These are phyloP conservation scores for Puccinia novopanici DNA, from an alignment of 1,284 basidiomycete species.

Conservation along the genomic window DNA sequence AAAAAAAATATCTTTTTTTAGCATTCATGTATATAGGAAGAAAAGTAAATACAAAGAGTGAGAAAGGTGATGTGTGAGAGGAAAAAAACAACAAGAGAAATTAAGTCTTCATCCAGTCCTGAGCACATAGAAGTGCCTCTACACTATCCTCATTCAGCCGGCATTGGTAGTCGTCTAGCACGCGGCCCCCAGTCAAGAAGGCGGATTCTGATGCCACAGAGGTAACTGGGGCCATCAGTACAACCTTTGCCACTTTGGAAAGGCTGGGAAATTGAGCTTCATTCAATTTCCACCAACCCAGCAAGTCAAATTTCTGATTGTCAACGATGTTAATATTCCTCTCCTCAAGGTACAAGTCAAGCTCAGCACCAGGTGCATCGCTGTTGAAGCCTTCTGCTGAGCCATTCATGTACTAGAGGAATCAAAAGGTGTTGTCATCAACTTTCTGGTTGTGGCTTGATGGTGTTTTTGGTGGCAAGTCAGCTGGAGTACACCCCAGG, in stretches of 20 bases:
- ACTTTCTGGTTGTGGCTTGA: no score
- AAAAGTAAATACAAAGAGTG: no score
- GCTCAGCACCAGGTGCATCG: neutral
- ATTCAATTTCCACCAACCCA: neutral
- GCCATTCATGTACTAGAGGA: slow-evolving; percentile 17
- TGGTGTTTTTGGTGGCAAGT: no score
- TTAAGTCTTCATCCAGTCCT: neutral
- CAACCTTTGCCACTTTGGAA: neutral
- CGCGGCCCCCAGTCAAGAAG: neutral
- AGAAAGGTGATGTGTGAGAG: no score
- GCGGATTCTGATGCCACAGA: no score
- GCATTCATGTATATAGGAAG: no score
- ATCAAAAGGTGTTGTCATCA: no score
- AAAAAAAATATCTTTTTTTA: no score
- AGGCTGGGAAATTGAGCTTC: neutral
- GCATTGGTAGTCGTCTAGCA: slow-evolving; percentile 10
- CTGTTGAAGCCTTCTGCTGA: neutral
- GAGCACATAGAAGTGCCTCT: slow-evolving; percentile 1
- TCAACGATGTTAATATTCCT: neutral
- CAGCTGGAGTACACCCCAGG: no score
- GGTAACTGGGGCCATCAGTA: slow-evolving; percentile 1
- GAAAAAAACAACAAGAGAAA: no score
- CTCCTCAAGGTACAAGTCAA: slow-evolving; percentile 13
- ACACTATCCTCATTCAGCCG: neutral
- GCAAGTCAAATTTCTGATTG: neutral